A percentile compares a stretch with the other conserved stretches of the same genome.
These are phyloP conservation scores for Lizonia empirigonia DNA, from an alignment of 2,329 filamentous ascomycete species.

Conservation along the genomic window DNA sequence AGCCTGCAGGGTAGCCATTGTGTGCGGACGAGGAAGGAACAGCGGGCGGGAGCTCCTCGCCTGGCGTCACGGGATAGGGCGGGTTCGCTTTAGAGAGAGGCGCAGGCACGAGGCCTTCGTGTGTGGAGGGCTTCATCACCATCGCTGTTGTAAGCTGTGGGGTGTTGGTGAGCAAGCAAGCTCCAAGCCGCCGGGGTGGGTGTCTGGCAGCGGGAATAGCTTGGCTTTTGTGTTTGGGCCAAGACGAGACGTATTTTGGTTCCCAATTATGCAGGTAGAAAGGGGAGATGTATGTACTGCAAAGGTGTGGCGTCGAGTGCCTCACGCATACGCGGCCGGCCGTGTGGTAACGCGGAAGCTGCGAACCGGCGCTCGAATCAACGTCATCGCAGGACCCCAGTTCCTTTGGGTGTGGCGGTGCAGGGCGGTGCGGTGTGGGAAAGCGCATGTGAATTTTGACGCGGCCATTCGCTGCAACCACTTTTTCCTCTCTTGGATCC, in stretches of 20 bases:
- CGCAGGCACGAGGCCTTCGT: slow-evolving; percentile 47
- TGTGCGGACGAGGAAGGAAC: slow-evolving; percentile 27
- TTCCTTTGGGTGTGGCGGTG: neutral
- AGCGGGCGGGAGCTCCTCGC: slow-evolving; percentile 36
- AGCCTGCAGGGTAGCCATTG: slow-evolving; percentile 42
- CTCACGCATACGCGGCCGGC: slow-evolving; percentile 10
- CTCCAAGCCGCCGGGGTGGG: slow-evolving; percentile 9
- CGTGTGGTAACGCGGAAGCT: slow-evolving; percentile 2
- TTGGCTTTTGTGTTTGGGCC: slow-evolving; percentile 11
- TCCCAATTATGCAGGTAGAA: neutral
- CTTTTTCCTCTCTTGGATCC: neutral
- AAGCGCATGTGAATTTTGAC: slow-evolving; percentile 9
- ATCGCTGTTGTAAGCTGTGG: slow-evolving; percentile 35
- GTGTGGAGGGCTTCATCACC: slow-evolving; percentile 52
- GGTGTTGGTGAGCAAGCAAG: slow-evolving; percentile 2
- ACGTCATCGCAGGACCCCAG: neutral
- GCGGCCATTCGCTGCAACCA: slow-evolving; percentile 2
- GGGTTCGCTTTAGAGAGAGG: slow-evolving; percentile 50
- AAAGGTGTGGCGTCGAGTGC: neutral
- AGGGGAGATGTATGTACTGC: neutral
- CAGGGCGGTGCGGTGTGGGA: slow-evolving; percentile 14
- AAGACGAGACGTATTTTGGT: neutral
- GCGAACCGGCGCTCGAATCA: neutral
- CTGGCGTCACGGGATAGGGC: slow-evolving; percentile 54
- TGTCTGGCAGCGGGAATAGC: slow-evolving; percentile 2